phyloP scores from a whole-genome alignment of 2,329 filamentous ascomycete genomes.

The Balansia obtecta region DNA sequence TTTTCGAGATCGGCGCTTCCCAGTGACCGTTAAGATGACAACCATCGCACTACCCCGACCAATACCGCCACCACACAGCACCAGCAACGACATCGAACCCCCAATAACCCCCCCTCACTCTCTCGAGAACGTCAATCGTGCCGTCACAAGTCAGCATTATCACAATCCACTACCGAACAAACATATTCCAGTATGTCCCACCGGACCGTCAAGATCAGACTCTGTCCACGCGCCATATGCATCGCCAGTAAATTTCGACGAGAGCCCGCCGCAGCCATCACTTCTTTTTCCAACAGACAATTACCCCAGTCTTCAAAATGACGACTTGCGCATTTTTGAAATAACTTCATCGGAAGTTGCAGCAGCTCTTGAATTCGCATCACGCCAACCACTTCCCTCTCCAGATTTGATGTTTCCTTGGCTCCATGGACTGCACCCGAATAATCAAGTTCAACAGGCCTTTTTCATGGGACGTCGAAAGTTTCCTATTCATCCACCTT shows the following conservation, averaged over 20 bases:
- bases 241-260: constrained; percentile 48
- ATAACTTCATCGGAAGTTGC: constrained; percentile 58
- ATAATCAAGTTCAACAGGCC: constrained; percentile 76
- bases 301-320: constrained; percentile 40
- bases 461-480: constrained; percentile 77
- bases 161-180: constrained; percentile 62
- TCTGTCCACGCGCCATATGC: constrained; percentile 50
- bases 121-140: constrained; percentile 19
- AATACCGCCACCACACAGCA: constrained; percentile 30
- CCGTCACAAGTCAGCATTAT: constrained; percentile 13
- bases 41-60: constrained; percentile 41
- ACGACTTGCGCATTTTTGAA: constrained; percentile 53
- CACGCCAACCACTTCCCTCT: constrained; percentile 72
- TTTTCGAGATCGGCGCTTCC: neutral
- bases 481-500: constrained; percentile 52
- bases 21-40: constrained; percentile 28
- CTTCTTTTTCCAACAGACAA: constrained; percentile 61
- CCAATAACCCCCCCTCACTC: constrained; percentile 28
- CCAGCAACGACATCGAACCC: constrained; percentile 27
- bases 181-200: constrained; percentile 79
- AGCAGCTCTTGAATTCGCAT: constrained; percentile 60
- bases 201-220: constrained; percentile 49
- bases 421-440: constrained; percentile 83
- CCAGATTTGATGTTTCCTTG: constrained; percentile 87
- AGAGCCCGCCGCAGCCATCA: constrained; percentile 45